Base-by-base conservation (phyloP, 257 asterid species). In the Rubia yunnanensis region DNA sequence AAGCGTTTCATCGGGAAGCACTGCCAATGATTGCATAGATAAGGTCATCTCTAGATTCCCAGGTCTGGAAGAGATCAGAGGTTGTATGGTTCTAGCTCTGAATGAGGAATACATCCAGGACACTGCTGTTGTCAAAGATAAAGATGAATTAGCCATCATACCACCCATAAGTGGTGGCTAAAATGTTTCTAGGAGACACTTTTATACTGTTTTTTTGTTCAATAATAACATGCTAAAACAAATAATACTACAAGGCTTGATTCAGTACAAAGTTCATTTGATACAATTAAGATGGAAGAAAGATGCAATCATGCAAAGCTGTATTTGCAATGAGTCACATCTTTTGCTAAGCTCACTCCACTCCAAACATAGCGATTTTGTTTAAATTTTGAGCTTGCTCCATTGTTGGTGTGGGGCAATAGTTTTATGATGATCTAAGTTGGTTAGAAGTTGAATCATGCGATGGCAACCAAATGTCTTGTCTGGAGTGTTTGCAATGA, bases 111-210 rank as follows among this genome's bases (percentile, higher is more conserved):
- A 89, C 77, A 71, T 86, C 24, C 67, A 74, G 1, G 95, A 85
- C 52, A 78, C 95, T 30, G 73, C 85, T 18, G 72, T 78, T 64
- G 91, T 89, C 50, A 81, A 85, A 69, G 87, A 89, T 69, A 71
- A 84, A 67, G 99, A 92, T 75, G 96, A 86, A 75, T 75, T 92
- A 74, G 99, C 97, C 26, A 89, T 92, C 72, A 92, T 92, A 73
- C 97, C 97, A 72, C 98, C 97, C 64, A 92, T 87, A 70, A 92
- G 97, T 68, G 97, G 97, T 54, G 97, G 98, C 4, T 89, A 92
- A 74, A 18, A 24, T 31, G 60, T 39, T 57, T 4, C 31, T 46
- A 17, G 38, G 46, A 60, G 50, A 53, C 58, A n/a, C 32, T 60
- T 44, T 44, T 22, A 31, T 41, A 2, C 55, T 55, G 39, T 24